A percentile compares a stretch with the other conserved stretches of the same genome.
Conservation (phyloP, 208 protist genomes). For the Acanthamoeba polyphaga region DNA sequence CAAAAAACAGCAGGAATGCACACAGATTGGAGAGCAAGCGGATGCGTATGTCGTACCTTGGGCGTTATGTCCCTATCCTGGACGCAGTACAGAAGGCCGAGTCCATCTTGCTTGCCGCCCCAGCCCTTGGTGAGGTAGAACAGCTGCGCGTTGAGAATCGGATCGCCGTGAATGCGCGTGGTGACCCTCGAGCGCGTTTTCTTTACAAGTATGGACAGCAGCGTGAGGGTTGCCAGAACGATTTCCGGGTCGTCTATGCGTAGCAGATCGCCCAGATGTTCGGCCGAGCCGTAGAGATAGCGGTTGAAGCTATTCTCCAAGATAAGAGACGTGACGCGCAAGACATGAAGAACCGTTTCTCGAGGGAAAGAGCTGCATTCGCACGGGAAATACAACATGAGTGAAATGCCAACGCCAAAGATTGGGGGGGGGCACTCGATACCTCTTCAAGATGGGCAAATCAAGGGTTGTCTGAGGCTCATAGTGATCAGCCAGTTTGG, state of each 20-base stretch:
- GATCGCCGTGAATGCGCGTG: slow-evolving; percentile 58
- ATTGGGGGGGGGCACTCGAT: neutral
- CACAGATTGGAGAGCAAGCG: neutral
- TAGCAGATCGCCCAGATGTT: slow-evolving; percentile 55
- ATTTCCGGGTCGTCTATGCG: slow-evolving; percentile 47
- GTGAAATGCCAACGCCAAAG: neutral
- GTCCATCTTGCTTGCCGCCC: slow-evolving; percentile 68
- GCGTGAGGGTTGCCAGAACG: slow-evolving; percentile 31
- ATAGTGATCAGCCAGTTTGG: slow-evolving; percentile 34
- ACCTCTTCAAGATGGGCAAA: slow-evolving; percentile 61
- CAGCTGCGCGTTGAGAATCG: slow-evolving; percentile 44
- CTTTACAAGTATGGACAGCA: slow-evolving; percentile 62
- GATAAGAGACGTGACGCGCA: slow-evolving; percentile 36
- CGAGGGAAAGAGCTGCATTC: slow-evolving; percentile 47
- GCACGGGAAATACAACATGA: neutral
- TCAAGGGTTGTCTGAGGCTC: slow-evolving; percentile 21
- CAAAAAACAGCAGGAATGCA: neutral
- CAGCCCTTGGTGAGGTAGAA: slow-evolving; percentile 74
- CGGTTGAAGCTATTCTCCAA: slow-evolving; percentile 69
- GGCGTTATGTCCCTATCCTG: slow-evolving; percentile 47
- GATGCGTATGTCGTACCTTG: neutral
- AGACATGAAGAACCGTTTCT: slow-evolving; percentile 33
- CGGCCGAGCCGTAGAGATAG: slow-evolving; percentile 65
- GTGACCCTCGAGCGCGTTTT: slow-evolving; percentile 57
- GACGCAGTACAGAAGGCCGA: slow-evolving; percentile 56